Conservation (phyloP, 495 filamentous ascomycete genomes). For the Hyaloscypha variabilis region DNA sequence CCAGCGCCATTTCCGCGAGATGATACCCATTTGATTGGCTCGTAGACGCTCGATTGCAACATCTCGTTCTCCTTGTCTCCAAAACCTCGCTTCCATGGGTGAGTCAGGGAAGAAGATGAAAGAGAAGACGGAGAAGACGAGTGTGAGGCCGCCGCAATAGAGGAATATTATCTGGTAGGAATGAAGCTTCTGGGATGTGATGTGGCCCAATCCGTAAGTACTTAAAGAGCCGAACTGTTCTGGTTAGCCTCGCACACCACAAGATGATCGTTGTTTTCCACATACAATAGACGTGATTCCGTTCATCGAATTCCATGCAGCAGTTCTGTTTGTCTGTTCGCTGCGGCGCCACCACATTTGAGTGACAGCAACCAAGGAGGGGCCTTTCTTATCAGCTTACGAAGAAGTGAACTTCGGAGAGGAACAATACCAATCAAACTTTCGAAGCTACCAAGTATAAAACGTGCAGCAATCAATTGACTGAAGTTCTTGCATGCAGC, state of each 20-base stretch:
- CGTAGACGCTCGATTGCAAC: constrained; percentile 45
- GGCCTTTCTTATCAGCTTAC: constrained; percentile 39
- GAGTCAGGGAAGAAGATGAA: constrained; percentile 57
- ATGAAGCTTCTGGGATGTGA: background rate
- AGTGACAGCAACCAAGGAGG: constrained; percentile 58
- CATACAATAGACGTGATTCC: too few species aligned
- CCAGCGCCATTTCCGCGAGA: constrained; percentile 59
- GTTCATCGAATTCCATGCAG: constrained; percentile 36
- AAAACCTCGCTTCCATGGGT: constrained; percentile 53
- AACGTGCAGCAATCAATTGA: constrained; percentile 57
- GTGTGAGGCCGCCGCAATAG: constrained; percentile 52
- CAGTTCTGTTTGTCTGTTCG: constrained; percentile 57
- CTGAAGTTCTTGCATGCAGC: constrained; percentile 43
- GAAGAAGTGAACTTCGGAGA: constrained; percentile 34
- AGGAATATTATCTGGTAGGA: constrained; percentile 47
- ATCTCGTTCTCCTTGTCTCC: constrained; percentile 53
- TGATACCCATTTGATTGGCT: constrained; percentile 61
- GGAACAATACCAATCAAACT: too few species aligned
- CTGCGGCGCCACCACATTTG: constrained; percentile 63
- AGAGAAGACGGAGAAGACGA: constrained; percentile 46
- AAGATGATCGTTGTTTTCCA: too few species aligned
- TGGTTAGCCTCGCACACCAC: too few species aligned
- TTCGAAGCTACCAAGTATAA: constrained; percentile 24
- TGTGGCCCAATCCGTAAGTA: constrained; percentile 11
- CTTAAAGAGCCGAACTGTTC: too few species aligned